phyloP scores from a whole-genome alignment of 2,329 filamentous ascomycete species.

The Rosellinia necatrix region DNA sequence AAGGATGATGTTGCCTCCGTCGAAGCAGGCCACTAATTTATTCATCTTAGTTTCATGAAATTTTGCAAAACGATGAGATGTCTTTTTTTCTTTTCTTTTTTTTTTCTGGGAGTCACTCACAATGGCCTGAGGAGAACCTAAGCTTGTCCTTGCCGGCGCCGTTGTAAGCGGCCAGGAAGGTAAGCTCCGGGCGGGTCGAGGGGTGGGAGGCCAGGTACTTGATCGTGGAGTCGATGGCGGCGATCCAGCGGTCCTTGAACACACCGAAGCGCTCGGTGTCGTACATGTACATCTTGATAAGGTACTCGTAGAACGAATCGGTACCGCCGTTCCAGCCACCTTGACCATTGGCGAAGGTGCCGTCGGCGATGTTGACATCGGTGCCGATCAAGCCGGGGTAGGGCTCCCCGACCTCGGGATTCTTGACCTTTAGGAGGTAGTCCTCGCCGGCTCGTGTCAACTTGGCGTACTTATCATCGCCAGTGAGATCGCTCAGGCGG shows the following conservation, averaged over 20 bases:
- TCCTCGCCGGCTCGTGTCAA: slow-evolving; percentile 70
- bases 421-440: slow-evolving; percentile 70
- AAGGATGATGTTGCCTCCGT: slow-evolving; percentile 83
- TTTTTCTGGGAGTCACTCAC: slow-evolving; percentile 50
- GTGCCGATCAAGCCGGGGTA: slow-evolving; percentile 78
- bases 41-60: slow-evolving; percentile 6
- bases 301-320: slow-evolving; percentile 87
- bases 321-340: slow-evolving; percentile 80
- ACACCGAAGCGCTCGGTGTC: slow-evolving; percentile 64
- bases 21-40: slow-evolving; percentile 75
- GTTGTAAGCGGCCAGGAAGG: slow-evolving; percentile 67
- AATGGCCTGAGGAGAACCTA: slow-evolving; percentile 53
- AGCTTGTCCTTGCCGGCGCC: slow-evolving; percentile 45
- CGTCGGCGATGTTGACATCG: slow-evolving; percentile 66
- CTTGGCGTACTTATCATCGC: slow-evolving; percentile 66
- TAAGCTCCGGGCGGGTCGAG: slow-evolving; percentile 67
- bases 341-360: slow-evolving; percentile 66
- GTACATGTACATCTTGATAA: slow-evolving; percentile 90
- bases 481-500: slow-evolving; percentile 75
- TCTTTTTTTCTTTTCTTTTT: too few species aligned
- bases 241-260: slow-evolving; percentile 76
- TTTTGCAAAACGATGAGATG: too few species aligned
- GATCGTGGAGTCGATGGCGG: slow-evolving; percentile 77
- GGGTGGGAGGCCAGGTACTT: slow-evolving; percentile 72
- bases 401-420: slow-evolving; percentile 63